Evolutionary conservation across 129 eudicot species (phyloP).

Genomic region (Rutidosis leptorrhynchoides): DNA sequence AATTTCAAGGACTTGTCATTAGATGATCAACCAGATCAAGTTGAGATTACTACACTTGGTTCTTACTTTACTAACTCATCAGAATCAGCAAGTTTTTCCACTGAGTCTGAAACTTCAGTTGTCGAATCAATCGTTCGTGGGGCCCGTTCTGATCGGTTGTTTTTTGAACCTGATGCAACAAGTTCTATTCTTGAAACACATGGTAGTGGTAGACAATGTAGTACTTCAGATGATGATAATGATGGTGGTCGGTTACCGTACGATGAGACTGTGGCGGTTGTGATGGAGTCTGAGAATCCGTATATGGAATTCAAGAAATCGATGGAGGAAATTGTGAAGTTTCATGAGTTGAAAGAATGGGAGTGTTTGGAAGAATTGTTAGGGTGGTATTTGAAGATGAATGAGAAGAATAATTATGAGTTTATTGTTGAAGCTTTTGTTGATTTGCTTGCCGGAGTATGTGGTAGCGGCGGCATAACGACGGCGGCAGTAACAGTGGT

Average conservation of each 20-base stretch:
- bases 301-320: slow-evolving; percentile 76
- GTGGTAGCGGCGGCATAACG: too few relatives aligned
- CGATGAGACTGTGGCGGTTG: slow-evolving; percentile 58
- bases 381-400: slow-evolving; percentile 81
- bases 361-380: slow-evolving; percentile 71
- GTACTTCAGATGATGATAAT: not conserved
- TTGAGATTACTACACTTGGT: slow-evolving; percentile 37
- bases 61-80: slow-evolving; percentile 57
- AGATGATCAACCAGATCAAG: slow-evolving; percentile 10
- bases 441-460: slow-evolving; percentile 58
- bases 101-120: slow-evolving; percentile 37
- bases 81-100: slow-evolving; percentile 48
- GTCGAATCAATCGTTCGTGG: slow-evolving; percentile 58
- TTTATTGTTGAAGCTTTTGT: slow-evolving; percentile 77
- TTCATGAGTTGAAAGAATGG: slow-evolving; percentile 67
- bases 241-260: slow-evolving; percentile 25
- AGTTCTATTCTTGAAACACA: slow-evolving; percentile 40
- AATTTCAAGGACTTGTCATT: slow-evolving; percentile 24
- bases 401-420: slow-evolving; percentile 65
- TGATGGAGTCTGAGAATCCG: slow-evolving; percentile 72
- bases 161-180: slow-evolving; percentile 60
- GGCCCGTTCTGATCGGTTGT: slow-evolving; percentile 50
- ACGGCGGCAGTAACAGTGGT: not conserved
- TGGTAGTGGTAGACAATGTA: slow-evolving; percentile 19
- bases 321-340: slow-evolving; percentile 90